Evolutionary conservation across 2,329 filamentous ascomycete species (phyloP).

Genomic region (Fusarium longipes): DNA sequence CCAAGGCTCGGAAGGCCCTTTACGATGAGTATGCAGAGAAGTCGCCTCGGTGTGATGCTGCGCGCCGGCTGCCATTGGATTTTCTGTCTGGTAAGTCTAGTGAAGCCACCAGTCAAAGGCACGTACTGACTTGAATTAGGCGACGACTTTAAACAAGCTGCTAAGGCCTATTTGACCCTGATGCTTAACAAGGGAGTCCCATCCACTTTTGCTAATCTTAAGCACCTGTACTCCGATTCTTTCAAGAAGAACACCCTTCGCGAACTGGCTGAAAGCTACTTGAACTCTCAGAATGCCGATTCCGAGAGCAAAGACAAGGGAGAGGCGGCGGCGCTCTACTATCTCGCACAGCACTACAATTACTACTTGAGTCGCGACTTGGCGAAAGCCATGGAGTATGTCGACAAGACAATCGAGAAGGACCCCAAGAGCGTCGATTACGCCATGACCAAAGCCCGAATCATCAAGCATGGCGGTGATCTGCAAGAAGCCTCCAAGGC

Average conservation of each 20-base stretch:
- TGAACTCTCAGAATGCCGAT: conserved; percentile 67
- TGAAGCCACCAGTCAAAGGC: background rate
- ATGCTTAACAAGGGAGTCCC: conserved; percentile 95
- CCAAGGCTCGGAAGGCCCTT: conserved; percentile 74
- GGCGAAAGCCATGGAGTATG: conserved; percentile 80
- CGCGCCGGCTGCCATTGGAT: conserved; percentile 86
- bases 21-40: conserved; percentile 82
- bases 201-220: conserved; percentile 96
- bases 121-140: conserved; percentile 59
- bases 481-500: conserved; percentile 80
- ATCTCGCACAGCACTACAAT: conserved; percentile 96
- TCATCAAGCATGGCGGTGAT: conserved; percentile 91
- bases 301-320: conserved; percentile 66
- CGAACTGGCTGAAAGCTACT: conserved; percentile 81
- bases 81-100: conserved; percentile 76
- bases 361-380: conserved; percentile 89
- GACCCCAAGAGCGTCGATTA: conserved; percentile 88
- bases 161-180: conserved; percentile 80
- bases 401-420: conserved; percentile 84
- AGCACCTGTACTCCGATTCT: conserved; percentile 85
- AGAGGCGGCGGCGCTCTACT: conserved; percentile 85
- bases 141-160: conserved; percentile 81
- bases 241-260: conserved; percentile 83
- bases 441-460: conserved; percentile 93
- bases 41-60: conserved; percentile 84